phyloP scores from a whole-genome alignment of 164 flowering plant species.

The Liquidambar formosana region DNA sequence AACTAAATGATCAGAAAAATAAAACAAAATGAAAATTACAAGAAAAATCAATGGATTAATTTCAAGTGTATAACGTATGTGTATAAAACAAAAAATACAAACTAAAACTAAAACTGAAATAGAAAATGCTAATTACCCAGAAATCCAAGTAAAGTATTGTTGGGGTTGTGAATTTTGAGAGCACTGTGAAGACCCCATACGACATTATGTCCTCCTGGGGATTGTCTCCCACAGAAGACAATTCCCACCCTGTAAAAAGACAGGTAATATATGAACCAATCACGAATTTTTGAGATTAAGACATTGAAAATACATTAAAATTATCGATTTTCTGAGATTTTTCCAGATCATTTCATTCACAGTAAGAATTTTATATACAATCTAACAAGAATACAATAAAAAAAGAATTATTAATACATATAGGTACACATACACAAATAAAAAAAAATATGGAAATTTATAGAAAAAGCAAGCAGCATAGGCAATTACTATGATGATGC shows the following conservation, averaged over 20 bases:
- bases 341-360: no score
- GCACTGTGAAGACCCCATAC: constrained; percentile 89
- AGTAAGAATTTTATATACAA: no score
- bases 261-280: not conserved
- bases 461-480: no score
- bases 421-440: no score
- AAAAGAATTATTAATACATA: no score
- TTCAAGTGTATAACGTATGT: not conserved
- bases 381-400: no score
- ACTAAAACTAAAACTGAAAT: not conserved
- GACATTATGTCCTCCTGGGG: constrained; percentile 99
- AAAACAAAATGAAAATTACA: not conserved
- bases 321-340: no score
- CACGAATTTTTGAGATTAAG: not conserved
- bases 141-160: constrained; percentile 79
- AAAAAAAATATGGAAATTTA: no score
- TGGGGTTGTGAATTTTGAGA: constrained; percentile 76
- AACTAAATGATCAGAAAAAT: not conserved
- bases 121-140: constrained; percentile 55
- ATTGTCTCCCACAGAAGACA: constrained; percentile 95
- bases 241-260: constrained; percentile 74
- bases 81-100: not conserved
- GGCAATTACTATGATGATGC: no score
- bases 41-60: not conserved
- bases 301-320: not conserved